Conservation (phyloP, 768 basidiomycete genomes). For the Suillus subalutaceus region DNA sequence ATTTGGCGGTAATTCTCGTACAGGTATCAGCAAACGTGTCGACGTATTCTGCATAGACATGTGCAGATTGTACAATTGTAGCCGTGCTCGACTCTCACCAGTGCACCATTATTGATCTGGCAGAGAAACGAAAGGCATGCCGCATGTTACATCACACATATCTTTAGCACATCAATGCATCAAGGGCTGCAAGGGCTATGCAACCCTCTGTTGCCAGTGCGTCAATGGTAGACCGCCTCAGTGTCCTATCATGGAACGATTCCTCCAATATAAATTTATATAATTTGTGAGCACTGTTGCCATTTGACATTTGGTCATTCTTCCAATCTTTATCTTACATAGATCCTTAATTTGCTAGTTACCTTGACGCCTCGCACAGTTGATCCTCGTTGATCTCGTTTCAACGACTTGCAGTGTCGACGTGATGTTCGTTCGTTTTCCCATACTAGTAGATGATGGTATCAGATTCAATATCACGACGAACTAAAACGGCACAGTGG, state of each 20-base stretch:
- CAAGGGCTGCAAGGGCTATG: neutral
- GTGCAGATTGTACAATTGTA: neutral
- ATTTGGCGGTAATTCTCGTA: neutral
- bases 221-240: neutral
- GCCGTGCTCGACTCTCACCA: neutral
- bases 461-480: no score
- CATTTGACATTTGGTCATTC: neutral
- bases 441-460: no score
- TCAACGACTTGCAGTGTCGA: neutral
- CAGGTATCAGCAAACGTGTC: neutral
- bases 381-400: no score
- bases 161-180: neutral
- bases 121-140: no score
- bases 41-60: neutral
- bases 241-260: neutral
- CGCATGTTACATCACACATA: neutral
- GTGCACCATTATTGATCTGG: neutral
- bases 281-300: neutral
- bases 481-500: no score
- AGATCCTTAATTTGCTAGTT: neutral
- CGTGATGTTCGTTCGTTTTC: no score
- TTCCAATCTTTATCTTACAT: neutral
- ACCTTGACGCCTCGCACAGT: neutral
- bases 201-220: neutral
- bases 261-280: no score